Percentiles rank a stretch among this genome's conserved stretches.
phyloP scores from a whole-genome alignment of 192 early-diverging fungal species.

The Coemansia guatemalensis region DNA sequence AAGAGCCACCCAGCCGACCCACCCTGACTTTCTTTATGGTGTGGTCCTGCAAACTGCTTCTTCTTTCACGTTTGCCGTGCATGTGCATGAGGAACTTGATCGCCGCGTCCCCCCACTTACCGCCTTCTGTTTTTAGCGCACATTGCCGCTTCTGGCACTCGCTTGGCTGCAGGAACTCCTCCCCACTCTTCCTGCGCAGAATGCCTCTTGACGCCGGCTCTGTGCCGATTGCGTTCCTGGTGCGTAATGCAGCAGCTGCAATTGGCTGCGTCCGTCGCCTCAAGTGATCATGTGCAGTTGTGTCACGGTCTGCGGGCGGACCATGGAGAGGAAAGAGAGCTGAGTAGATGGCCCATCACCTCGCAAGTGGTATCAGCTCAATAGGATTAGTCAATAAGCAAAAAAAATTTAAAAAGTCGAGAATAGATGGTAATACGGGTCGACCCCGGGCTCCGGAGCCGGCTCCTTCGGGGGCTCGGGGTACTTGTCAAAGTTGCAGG shows the following conservation, averaged over 20 bases:
- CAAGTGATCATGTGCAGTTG: not conserved
- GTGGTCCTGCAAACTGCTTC: not conserved
- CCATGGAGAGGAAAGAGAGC: not conserved
- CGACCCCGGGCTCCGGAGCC: constrained; percentile 55
- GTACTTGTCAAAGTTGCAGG: constrained; percentile 97
- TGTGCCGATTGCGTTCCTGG: not conserved
- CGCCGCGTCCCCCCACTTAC: not conserved
- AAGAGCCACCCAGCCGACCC: not conserved
- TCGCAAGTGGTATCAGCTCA: not conserved
- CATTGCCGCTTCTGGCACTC: not conserved
- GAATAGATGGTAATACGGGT: constrained; percentile 83
- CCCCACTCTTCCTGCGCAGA: not conserved
- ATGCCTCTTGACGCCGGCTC: not conserved
- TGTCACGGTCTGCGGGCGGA: not conserved
- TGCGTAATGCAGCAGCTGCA: not conserved
- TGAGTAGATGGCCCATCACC: too few species aligned
- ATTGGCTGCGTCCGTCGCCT: not conserved
- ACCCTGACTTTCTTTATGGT: not conserved
- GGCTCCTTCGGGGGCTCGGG: constrained; percentile 77
- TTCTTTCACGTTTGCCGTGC: not conserved
- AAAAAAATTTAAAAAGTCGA: constrained; percentile 62
- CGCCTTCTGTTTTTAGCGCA: not conserved
- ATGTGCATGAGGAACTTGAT: not conserved
- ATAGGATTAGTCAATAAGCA: not conserved
- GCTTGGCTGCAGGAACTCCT: not conserved